Percentiles rank a stretch among this genome's conserved stretches.
These are phyloP conservation scores for Vinca minor DNA, from an alignment of 257 asterid genomes.

Conservation along the genomic window DNA sequence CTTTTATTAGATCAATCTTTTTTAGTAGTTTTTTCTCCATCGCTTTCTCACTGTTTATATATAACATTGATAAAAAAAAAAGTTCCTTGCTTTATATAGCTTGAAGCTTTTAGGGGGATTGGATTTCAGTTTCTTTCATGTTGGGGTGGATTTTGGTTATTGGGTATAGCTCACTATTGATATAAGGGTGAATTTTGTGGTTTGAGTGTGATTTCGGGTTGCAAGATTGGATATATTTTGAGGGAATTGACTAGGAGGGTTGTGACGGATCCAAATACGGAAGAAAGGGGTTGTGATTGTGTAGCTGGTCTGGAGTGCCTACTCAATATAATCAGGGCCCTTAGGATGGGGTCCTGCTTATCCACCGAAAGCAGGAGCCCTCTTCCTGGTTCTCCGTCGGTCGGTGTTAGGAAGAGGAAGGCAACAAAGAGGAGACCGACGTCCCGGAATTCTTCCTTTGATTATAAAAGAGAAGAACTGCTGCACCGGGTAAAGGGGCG, in stretches of 20 bases:
- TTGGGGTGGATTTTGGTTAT: conserved; percentile 6
- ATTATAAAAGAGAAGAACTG: conserved; percentile 51
- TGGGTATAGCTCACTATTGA: conserved; percentile 7
- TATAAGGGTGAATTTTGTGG: conserved; percentile 18
- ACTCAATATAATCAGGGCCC: conserved; percentile 79
- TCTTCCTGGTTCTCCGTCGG: conserved; percentile 52
- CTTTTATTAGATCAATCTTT: conserved; percentile 1
- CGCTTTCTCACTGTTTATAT: too few species aligned
- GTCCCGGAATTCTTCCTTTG: conserved; percentile 64
- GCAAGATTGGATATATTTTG: conserved; percentile 11
- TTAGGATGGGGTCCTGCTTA: conserved; percentile 96
- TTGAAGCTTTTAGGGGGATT: conserved; percentile 10
- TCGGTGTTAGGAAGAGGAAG: conserved; percentile 36
- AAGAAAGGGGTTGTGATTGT: conserved; percentile 48
- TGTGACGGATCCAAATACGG: conserved; percentile 65
- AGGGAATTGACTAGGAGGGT: conserved; percentile 17
- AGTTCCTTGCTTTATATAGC: neutral
- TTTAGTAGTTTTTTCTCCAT: conserved; percentile 7
- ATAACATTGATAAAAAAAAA: too few species aligned
- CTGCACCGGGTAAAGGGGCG: conserved; percentile 70
- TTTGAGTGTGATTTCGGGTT: conserved; percentile 17
- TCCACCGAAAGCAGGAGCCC: conserved; percentile 84
- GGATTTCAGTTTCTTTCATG: conserved; percentile 4
- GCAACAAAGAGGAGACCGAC: conserved; percentile 33
- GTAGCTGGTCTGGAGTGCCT: conserved; percentile 87